A percentile compares a stretch with the other conserved stretches of the same genome.
Evolutionary conservation across 2,329 filamentous ascomycete species (phyloP).

Genomic region (Paramyrothecium sp.): DNA sequence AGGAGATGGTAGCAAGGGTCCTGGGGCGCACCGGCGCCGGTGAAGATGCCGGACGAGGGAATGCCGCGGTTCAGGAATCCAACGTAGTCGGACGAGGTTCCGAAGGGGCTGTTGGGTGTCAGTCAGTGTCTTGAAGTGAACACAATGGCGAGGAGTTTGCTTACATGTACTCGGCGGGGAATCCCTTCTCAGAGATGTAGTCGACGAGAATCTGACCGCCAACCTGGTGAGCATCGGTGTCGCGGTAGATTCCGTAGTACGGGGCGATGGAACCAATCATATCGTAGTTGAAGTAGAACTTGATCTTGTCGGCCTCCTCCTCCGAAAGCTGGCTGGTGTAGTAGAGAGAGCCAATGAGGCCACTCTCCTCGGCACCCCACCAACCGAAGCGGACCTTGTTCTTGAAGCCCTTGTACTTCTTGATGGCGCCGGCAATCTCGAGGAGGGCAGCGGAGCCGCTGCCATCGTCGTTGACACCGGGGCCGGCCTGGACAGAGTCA

Average conservation of each 20-base stretch:
- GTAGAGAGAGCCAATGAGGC: conserved; percentile 10
- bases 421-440: conserved; percentile 30
- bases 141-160: background rate
- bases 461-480: conserved; percentile 39
- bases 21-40: conserved; percentile 24
- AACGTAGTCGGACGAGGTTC: conserved; percentile 33
- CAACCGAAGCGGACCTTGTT: conserved; percentile 39
- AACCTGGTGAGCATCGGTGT: conserved; percentile 34
- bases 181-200: conserved; percentile 18
- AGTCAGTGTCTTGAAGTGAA: background rate
- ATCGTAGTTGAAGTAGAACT: conserved; percentile 26
- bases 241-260: conserved; percentile 36
- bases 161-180: conserved; percentile 14
- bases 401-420: conserved; percentile 30
- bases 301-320: conserved; percentile 22
- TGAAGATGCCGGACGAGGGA: conserved; percentile 36
- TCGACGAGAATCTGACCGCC: conserved; percentile 32
- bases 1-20: conserved; percentile 27
- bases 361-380: conserved; percentile 38
- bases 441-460: conserved; percentile 32
- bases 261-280: conserved; percentile 33
- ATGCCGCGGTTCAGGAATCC: conserved; percentile 34
- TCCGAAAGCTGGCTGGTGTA: background rate
- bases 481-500: conserved; percentile 33
- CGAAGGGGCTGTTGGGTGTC: conserved; percentile 21